Evolutionary conservation across 1,284 basidiomycete species (phyloP).

Genomic region (Sporisorium iseilematis-ciliati): DNA sequence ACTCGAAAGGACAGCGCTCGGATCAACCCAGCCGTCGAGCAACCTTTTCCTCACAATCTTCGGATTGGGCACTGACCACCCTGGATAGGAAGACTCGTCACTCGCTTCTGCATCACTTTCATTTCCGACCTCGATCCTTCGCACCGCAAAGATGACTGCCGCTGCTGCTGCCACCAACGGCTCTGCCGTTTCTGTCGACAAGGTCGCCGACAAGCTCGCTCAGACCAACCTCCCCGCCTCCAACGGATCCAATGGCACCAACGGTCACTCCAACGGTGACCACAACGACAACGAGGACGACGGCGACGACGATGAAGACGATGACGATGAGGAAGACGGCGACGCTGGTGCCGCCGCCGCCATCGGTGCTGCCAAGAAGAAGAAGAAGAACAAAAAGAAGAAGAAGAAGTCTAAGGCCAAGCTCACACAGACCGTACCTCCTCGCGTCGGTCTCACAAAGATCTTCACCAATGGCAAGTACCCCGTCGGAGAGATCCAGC

Average conservation of each 20-base stretch:
- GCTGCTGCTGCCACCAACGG: constrained; percentile 31
- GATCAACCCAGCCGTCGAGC: not conserved
- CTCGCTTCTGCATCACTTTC: not conserved
- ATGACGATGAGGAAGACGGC: constrained; percentile 55
- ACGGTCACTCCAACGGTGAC: constrained; percentile 31
- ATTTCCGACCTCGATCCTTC: not conserved
- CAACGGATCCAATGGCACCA: constrained; percentile 20
- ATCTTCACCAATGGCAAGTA: constrained; percentile 87
- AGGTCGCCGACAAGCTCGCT: constrained; percentile 48
- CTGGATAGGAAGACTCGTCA: not conserved
- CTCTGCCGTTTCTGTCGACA: constrained; percentile 30
- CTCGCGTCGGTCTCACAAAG: constrained; percentile 88
- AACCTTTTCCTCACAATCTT: not conserved
- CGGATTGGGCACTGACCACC: not conserved
- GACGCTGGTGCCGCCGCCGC: constrained; percentile 31
- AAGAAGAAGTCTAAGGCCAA: constrained; percentile 62
- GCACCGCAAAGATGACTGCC: constrained; percentile 2
- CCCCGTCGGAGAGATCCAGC: constrained; percentile 90
- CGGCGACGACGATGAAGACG: constrained; percentile 39
- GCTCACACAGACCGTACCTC: constrained; percentile 84
- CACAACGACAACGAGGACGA: constrained; percentile 15
- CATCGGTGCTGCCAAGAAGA: constrained; percentile 69
- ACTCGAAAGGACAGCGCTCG: not conserved
- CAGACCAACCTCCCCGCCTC: constrained; percentile 35
- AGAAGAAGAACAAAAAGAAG: constrained; percentile 92